Evolutionary conservation across 2,329 filamentous ascomycete species (phyloP).

Genomic region (Scedosporium aurantiacum): DNA sequence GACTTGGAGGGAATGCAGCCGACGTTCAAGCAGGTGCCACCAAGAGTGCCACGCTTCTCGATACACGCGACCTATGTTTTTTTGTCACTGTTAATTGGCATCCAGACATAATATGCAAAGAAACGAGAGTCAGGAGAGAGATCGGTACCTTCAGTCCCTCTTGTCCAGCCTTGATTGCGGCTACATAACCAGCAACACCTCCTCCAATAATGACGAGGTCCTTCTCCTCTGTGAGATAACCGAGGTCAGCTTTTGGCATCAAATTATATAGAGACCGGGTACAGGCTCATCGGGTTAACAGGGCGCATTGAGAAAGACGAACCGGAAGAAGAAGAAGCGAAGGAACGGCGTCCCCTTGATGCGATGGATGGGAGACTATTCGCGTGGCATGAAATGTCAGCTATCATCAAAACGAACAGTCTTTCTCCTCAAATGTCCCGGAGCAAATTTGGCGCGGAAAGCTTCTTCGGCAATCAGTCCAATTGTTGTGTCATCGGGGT

Average conservation of each 20-base stretch:
- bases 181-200: conserved; percentile 96
- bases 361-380: not conserved
- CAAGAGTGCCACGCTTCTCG: conserved; percentile 91
- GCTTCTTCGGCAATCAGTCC: not conserved
- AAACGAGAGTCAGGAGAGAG: not conserved
- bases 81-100: not conserved
- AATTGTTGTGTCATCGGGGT: conserved; percentile 8
- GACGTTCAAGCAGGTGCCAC: conserved; percentile 96
- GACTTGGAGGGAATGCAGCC: conserved; percentile 99
- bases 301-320: conserved; percentile 17
- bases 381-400: not conserved
- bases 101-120: not conserved
- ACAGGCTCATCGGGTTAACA: not conserved
- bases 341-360: conserved; percentile 43
- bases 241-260: not conserved
- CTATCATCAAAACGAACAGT: not conserved
- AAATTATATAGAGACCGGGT: not conserved
- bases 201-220: conserved; percentile 96
- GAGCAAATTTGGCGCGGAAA: not conserved
- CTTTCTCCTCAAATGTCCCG: not conserved
- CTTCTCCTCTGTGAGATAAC: conserved; percentile 61
- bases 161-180: conserved; percentile 97
- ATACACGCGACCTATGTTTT: conserved; percentile 73
- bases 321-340: conserved; percentile 47
- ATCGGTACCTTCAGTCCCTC: conserved; percentile 76